These are phyloP conservation scores for Euphorbia tirucalli DNA, from an alignment of 345 rosid species.

Conservation along the genomic window DNA sequence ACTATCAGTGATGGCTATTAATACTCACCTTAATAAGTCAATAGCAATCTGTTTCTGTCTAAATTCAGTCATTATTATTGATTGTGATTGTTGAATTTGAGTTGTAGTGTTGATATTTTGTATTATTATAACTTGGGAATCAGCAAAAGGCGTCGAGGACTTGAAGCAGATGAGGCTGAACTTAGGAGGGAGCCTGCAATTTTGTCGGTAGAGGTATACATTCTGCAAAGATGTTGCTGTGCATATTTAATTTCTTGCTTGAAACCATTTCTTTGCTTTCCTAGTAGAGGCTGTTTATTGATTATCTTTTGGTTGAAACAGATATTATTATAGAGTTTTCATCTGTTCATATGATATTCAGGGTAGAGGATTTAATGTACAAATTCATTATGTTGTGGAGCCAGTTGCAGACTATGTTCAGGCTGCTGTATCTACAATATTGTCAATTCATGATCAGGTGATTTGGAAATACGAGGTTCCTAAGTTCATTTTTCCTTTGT, in stretches of 20 bases:
- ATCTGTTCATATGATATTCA: constrained; percentile 28
- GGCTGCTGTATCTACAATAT: constrained; percentile 73
- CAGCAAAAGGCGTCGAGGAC: constrained; percentile 53
- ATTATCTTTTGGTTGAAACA: constrained; percentile 4
- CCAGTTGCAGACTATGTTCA: constrained; percentile 83
- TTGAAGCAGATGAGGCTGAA: constrained; percentile 43
- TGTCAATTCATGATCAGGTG: constrained; percentile 80
- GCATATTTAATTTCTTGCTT: neutral
- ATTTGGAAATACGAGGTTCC: constrained; percentile 7
- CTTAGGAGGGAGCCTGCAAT: constrained; percentile 78
- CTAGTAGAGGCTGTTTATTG: neutral
- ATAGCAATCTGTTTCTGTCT: neutral
- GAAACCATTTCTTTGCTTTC: neutral
- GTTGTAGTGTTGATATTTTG: constrained; percentile 1
- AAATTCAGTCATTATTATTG: neutral
- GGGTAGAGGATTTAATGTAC: constrained; percentile 95
- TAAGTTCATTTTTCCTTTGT: neutral
- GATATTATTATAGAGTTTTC: constrained; percentile 6
- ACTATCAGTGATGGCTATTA: neutral
- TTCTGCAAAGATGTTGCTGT: neutral
- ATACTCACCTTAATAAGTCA: no score
- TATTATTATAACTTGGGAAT: constrained; percentile 18
- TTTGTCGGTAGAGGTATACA: constrained; percentile 81
- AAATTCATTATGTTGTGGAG: constrained; percentile 76
- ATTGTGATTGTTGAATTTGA: neutral